Evolutionary conservation across 148 eudicot species (phyloP).

Genomic region (Cornus controversa): DNA sequence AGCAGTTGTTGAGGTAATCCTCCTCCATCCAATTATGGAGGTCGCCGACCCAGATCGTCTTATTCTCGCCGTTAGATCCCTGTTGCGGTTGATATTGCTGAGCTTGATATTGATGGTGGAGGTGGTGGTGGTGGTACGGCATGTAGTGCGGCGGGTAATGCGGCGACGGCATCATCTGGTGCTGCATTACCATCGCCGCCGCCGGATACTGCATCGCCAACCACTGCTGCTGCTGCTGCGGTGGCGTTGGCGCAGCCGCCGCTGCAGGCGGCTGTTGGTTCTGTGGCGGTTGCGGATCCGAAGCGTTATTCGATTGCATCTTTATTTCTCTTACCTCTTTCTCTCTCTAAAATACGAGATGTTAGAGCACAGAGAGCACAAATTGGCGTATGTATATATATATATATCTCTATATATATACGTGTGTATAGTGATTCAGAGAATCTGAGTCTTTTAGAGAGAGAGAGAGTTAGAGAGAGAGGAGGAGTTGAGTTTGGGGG

Average conservation of each 20-base stretch:
- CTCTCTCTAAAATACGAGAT: not conserved
- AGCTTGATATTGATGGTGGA: slow-evolving; percentile 23
- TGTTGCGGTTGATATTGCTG: slow-evolving; percentile 25
- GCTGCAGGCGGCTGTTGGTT: slow-evolving; percentile 14
- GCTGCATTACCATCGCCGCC: slow-evolving; percentile 95
- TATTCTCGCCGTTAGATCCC: slow-evolving; percentile 63
- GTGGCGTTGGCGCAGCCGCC: slow-evolving; percentile 10
- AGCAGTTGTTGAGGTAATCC: slow-evolving; percentile 78
- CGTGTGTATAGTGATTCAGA: not conserved
- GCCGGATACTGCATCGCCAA: slow-evolving; percentile 75
- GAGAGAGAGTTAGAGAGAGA: slow-evolving; percentile 5
- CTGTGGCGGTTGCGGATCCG: slow-evolving; percentile 17
- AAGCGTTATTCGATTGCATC: slow-evolving; percentile 36
- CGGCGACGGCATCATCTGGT: slow-evolving; percentile 71
- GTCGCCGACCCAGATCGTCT: slow-evolving; percentile 98
- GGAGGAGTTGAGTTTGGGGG: not conserved
- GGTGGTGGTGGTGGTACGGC: slow-evolving; percentile 61
- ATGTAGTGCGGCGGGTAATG: slow-evolving; percentile 69
- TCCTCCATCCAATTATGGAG: slow-evolving; percentile 96
- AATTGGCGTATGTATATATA: not conserved
- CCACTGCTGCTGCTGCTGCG: slow-evolving; percentile 50
- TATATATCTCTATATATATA: not conserved
- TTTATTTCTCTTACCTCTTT: not conserved
- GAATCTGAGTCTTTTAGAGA: not conserved
- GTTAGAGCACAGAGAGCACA: not conserved